Evolutionary conservation across 2,329 filamentous ascomycete genomes (phyloP).

Genomic region (Colletotrichum siamense): DNA sequence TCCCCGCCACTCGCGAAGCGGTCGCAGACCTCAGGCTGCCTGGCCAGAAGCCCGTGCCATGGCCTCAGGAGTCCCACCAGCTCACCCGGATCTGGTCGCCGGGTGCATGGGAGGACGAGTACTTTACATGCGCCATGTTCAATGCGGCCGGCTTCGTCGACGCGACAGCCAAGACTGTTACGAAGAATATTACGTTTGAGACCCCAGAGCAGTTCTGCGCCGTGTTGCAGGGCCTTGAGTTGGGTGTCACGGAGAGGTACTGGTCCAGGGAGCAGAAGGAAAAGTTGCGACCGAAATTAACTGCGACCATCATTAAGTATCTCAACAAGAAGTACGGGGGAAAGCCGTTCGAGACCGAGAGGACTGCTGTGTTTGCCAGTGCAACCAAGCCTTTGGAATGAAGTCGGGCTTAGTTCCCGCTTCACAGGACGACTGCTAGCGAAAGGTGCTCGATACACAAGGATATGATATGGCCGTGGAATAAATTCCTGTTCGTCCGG

Average conservation of each 20-base stretch:
- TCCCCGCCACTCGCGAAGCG: background rate
- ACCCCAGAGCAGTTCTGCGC: background rate
- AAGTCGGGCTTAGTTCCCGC: background rate
- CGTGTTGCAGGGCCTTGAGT: background rate
- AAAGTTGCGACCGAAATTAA: background rate
- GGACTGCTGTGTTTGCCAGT: background rate
- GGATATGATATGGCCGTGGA: background rate
- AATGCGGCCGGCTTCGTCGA: background rate
- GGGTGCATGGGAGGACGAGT: background rate
- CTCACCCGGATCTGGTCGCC: background rate
- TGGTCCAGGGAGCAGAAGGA: background rate
- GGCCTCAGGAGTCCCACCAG: background rate
- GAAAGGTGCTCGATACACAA: background rate
- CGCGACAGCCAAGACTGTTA: fast-evolving
- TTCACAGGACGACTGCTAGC: background rate
- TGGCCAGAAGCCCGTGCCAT: background rate
- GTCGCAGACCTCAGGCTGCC: background rate
- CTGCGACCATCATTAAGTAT: background rate
- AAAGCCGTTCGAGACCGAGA: background rate
- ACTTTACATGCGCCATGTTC: background rate
- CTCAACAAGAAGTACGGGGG: background rate
- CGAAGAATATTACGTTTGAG: background rate
- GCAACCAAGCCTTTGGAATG: background rate
- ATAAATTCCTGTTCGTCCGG: background rate
- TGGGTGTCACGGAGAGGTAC: background rate